Base-by-base conservation (phyloP, 106 monocot species). In the Agapanthus africanus region DNA sequence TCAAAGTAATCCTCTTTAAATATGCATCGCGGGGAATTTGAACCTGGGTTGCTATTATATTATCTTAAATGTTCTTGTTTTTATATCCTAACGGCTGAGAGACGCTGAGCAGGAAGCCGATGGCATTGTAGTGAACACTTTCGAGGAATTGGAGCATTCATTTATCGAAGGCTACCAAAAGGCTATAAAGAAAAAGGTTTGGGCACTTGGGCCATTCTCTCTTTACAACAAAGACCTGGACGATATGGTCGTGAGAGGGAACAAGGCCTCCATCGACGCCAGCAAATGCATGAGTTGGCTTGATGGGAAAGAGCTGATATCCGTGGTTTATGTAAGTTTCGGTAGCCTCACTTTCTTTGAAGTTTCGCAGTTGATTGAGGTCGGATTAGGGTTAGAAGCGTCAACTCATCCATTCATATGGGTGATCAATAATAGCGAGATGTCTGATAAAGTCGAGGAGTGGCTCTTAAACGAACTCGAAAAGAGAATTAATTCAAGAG, bases 81-180 rank as follows among this genome's bases (percentile, higher is more conserved):
- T n/a, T n/a, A n/a, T n/a, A n/a, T n/a, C n/a, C n/a, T n/a, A n/a
- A n/a, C n/a, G n/a, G n/a, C n/a, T n/a, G n/a, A n/a, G n/a, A 15
- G 67, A 70, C 18, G 65, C 64, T 65, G 42, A 80, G 21, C 14
- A 4, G 7, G 57, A 40, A 56, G 41, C 76, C 7, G 37, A 66
- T 1, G 76, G 80, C 1, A 4, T 59, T 0, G 70, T 74, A 34
- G 52, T 79, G 22, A 79, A 74, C 34, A 79, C 76, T 23, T 83
- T 83, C 28, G 41, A 68, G 2, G 83, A 79, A 1, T 21, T 83
- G 28, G 83, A 83, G 72, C 31, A 60, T 14, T 19, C 39, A 35
- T 79, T 69, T 69, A 56, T 79, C 10, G 63, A 76, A 0, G 14
- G 25, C 22, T 79, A 72, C 35, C 38, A 49, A 49, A 49, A 49